These are phyloP conservation scores for Sinapis alba DNA, from an alignment of 441 rosid genomes.

Conservation along the genomic window DNA sequence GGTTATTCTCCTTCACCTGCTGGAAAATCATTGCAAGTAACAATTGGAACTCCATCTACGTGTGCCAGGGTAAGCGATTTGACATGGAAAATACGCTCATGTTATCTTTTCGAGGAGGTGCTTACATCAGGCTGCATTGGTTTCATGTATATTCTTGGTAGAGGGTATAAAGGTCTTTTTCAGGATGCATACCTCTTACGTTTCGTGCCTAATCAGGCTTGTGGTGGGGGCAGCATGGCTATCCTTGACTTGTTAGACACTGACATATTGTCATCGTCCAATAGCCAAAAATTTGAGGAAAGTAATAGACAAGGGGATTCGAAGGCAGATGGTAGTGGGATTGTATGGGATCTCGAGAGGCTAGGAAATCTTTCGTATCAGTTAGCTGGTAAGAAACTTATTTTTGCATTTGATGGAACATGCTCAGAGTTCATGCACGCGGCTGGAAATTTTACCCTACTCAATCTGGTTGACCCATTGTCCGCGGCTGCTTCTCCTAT, in stretches of 20 bases:
- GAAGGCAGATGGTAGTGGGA: conserved; percentile 90
- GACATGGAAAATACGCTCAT: conserved; percentile 91
- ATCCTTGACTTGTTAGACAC: conserved; percentile 81
- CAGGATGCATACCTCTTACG: conserved; percentile 91
- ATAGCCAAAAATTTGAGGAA: conserved; percentile 61
- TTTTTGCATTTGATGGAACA: conserved; percentile 96
- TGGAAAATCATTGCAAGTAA: conserved; percentile 92
- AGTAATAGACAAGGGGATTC: conserved; percentile 65
- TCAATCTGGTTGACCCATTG: conserved; percentile 94
- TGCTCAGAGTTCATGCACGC: conserved; percentile 77
- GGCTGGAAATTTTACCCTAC: conserved; percentile 74
- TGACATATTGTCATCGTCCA: conserved; percentile 65
- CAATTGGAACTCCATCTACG: conserved; percentile 75
- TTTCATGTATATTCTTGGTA: conserved; percentile 96
- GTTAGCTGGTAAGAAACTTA: conserved; percentile 92
- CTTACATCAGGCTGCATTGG: conserved; percentile 88
- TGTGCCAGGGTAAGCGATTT: conserved; percentile 75
- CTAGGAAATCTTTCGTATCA: conserved; percentile 82
- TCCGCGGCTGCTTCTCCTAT: conserved; percentile 98
- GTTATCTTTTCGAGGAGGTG: conserved; percentile 98
- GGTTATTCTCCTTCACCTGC: conserved; percentile 95
- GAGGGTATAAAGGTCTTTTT: conserved; percentile 93
- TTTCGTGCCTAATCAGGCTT: conserved; percentile 95
- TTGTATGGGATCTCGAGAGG: conserved; percentile 96
- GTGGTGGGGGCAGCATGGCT: conserved; percentile 98